Evolutionary conservation across 768 basidiomycete species (phyloP).

Genomic region (Exsudoporus frostii): DNA sequence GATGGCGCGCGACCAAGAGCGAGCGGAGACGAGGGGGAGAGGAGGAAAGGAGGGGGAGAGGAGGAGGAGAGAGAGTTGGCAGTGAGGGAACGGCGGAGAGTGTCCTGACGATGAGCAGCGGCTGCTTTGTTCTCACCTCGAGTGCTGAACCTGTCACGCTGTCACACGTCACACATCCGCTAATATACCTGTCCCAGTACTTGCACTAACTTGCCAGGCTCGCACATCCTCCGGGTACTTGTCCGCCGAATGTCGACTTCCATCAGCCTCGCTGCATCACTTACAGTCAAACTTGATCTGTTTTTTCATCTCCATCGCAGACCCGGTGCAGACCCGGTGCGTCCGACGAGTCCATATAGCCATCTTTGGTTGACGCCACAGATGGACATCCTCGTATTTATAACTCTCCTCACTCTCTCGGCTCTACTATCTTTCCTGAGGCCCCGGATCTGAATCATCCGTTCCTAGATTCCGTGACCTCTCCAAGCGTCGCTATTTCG

Average conservation of each 20-base stretch:
- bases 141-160: conserved; percentile 16
- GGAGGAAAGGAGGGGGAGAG: too few relatives aligned
- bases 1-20: not conserved
- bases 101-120: conserved; percentile 10
- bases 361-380: conserved; percentile 18
- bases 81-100: conserved; percentile 9
- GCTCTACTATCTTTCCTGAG: not conserved
- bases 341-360: conserved; percentile 12
- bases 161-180: conserved; percentile 16
- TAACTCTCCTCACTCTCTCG: not conserved
- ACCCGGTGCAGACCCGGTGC: not conserved
- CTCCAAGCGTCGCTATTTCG: not conserved
- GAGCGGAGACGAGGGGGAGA: too few relatives aligned
- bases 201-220: not conserved
- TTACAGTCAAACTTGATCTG: too few relatives aligned
- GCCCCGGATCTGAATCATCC: too few relatives aligned
- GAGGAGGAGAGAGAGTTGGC: not conserved
- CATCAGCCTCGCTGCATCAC: not conserved
- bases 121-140: conserved; percentile 26
- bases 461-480: not conserved
- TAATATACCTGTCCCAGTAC: not conserved
- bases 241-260: not conserved
- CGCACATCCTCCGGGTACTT: not conserved
- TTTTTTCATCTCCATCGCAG: not conserved
- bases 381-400: conserved; percentile 6